Percentiles rank a stretch among this genome's conserved stretches.
Conservation (phyloP, 306 rosid genomes). For the Inga oerstediana region DNA sequence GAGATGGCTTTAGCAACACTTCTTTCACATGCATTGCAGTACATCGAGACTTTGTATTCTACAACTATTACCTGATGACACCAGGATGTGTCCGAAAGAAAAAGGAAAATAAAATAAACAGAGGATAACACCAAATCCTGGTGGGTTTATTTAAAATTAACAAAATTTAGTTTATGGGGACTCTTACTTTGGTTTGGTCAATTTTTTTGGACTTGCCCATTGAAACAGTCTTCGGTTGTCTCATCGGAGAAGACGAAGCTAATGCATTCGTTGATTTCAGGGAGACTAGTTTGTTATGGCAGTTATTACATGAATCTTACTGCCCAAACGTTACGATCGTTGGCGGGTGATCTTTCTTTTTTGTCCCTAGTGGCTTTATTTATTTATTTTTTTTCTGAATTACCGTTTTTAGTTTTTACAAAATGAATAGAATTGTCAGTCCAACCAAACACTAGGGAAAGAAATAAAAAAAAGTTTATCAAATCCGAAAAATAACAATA, state of each 20-base stretch:
- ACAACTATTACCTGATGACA: conserved; percentile 39
- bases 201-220: conserved; percentile 62
- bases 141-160: not conserved
- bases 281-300: conserved; percentile 19
- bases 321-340: not conserved
- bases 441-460: not conserved
- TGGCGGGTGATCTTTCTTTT: not conserved
- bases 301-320: conserved; percentile 8
- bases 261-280: not conserved
- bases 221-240: not conserved
- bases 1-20: conserved; percentile 63
- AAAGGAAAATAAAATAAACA: not conserved
- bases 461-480: not conserved
- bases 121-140: not conserved
- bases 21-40: conserved; percentile 83
- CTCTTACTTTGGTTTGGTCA: conserved; percentile 43
- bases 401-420: not conserved
- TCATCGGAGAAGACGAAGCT: not conserved
- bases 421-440: not conserved
- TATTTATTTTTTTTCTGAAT: not conserved
- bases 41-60: conserved; percentile 72
- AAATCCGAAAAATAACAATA: not conserved
- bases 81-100: not conserved
- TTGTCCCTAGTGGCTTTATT: not conserved
- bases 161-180: not conserved